Evolutionary conservation across 1,284 basidiomycete species (phyloP), one percentile per base, ranked within the genome.

Genomic region (Trametes pubescens): DNA sequence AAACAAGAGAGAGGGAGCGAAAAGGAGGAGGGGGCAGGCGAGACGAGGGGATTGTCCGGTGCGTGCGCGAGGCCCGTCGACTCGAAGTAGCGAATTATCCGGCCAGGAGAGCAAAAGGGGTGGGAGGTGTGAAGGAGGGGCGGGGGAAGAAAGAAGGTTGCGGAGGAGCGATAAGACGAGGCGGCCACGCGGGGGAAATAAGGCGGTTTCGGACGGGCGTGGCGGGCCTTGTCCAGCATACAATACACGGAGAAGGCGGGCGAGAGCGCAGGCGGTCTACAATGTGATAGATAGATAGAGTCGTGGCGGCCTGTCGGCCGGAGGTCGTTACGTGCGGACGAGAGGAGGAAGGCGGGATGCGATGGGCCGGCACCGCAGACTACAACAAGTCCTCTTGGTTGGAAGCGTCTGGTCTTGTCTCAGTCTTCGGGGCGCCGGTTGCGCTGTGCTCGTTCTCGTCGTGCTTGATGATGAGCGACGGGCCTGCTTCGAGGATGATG

Each of bases 401-500:
- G 62, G 61, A 29, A 48, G 61, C 61, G 52, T 59, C 58, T 55
- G 65, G 22, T 59, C 40, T 14, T 26, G 43, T 8, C 47, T 32
- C 43, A 53, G 48, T 10, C 47, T 53, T 48, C 26, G 56, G 16
- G 24, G 47, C 29, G 11, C 35, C 21, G 13, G 40, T 16, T 3
- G 40, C 40, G 18, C 18, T 43, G 6, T 52, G 18, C 35, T 32
- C 18, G 32, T 62, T 40, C 32, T 72, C 66, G 53, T 73, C 74
- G 56, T 77, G 72, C 69, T 84, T 85, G 54, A 80, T 73, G 22
- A 82, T 73, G 32, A 85, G 75, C 24, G 84, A 80, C 14, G 89
- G 88, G 0, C 90, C 90, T 38, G 88, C 84, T 73, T 91, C 89
- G 64, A 91, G 74, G 71, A 91, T 88, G 34, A 90, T 75, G 68